A percentile compares a stretch with the other conserved stretches of the same genome.
Conservation (phyloP, 1,139 yeast genomes). For the Yamadazyma spencermartinsiae region DNA sequence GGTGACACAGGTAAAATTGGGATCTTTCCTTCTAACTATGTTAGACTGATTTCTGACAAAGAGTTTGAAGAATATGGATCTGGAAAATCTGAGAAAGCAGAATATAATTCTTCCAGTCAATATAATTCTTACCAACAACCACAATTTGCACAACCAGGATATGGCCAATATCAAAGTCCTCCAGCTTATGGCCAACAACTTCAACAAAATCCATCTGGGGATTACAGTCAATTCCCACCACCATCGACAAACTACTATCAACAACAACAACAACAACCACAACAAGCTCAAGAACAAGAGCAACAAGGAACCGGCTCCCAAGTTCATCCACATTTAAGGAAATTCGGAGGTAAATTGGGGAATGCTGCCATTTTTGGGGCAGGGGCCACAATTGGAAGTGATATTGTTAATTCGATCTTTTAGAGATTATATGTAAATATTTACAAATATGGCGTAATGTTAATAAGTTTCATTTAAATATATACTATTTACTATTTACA, state of each 20-base stretch:
- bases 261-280: conserved; percentile 32
- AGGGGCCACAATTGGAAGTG: conserved; percentile 93
- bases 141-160: conserved; percentile 9
- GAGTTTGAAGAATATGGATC: conserved; percentile 26
- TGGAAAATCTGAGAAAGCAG: conserved; percentile 19
- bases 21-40: conserved; percentile 89
- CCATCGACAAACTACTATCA: conserved; percentile 45
- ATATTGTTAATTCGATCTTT: conserved; percentile 81
- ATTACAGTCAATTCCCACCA: conserved; percentile 36
- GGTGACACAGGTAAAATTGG: conserved; percentile 58
- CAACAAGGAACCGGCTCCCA: conserved; percentile 24
- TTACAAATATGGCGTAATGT: not conserved
- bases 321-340: conserved; percentile 47
- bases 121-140: conserved; percentile 10
- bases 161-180: conserved; percentile 7
- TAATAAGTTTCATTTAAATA: not conserved
- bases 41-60: conserved; percentile 45
- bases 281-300: conserved; percentile 21
- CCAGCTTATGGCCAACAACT: conserved; percentile 12
- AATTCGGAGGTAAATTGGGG: conserved; percentile 82
- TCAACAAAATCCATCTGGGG: conserved; percentile 13
- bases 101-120: conserved; percentile 15
- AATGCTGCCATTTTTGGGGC: conserved; percentile 96
- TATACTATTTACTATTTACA: conserved; percentile 9
- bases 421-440: conserved; percentile 23